Base-by-base conservation (phyloP, 2,329 filamentous ascomycete species). In the Metarhizium rileyi region DNA sequence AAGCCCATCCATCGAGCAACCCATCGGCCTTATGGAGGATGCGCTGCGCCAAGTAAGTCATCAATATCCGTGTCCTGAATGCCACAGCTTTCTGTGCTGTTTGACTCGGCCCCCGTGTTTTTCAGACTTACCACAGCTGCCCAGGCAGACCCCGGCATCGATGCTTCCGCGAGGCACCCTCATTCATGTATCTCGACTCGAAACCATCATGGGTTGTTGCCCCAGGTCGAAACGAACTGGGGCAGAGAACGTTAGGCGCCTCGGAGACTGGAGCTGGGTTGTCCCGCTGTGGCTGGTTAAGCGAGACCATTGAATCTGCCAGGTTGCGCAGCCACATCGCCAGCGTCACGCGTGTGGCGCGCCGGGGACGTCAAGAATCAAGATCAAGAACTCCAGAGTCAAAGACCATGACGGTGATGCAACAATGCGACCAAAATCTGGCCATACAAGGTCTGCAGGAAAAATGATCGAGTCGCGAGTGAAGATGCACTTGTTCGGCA, bases 221-320 rank as follows among this genome's bases (percentile, higher is more conserved):
- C 35, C 45, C 45, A 47, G 45, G 40, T 38, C 30, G 38, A 16
- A 45, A n/a, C 26, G 8, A 9, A 5, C 8, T 7, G 33, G n/a
- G 33, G 4, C 33, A 16, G 33, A 36, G 14, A 16, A 10, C n/a
- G 33, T 18, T n/a, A 20, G 18, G 16, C 35, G 35, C n/a, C 18
- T 46, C 49, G 46, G 54, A 50, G 51, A 40, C 48, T 53, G 50
- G 53, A 56, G 50, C 44, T 54, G 52, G 43, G 44, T 52, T 54
- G 55, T 54, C 56, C 56, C 52, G 55, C 50, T 53, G 56, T 58
- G 56, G 55, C 56, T 55, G 36, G 16, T 5, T 27, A 8, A 5
- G 14, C 41, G 16, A 4, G 2, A 10, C 8, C 9, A 10, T 22
- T 25, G 25, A 28, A 44, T 44, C 22, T 18, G 6, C n/a, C 40